A percentile compares a stretch with the other conserved stretches of the same genome.
Evolutionary conservation across 2,329 filamentous ascomycete species (phyloP).

Genomic region (Xylariomycetidae sp.): DNA sequence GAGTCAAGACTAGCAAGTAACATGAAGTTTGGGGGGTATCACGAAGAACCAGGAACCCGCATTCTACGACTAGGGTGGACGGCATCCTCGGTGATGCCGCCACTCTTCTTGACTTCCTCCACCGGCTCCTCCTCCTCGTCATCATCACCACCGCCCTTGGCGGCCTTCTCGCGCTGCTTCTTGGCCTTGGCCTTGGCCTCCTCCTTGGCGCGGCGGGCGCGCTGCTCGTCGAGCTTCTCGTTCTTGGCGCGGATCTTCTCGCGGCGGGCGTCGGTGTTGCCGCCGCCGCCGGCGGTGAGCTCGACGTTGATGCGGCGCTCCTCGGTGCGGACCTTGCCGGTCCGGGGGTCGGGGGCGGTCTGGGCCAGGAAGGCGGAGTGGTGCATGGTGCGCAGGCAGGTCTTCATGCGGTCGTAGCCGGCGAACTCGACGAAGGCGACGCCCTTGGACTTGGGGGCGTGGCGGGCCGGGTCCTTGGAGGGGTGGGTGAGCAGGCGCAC

Average conservation of each 20-base stretch:
- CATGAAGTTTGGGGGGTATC: constrained; percentile 5
- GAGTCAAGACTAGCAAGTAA: no score
- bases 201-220: constrained; percentile 39
- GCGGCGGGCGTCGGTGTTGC: constrained; percentile 64
- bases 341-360: neutral
- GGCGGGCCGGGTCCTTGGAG: neutral
- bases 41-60: constrained; percentile 12
- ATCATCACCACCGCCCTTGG: neutral
- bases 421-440: constrained; percentile 88
- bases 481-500: constrained; percentile 56
- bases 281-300: constrained; percentile 84
- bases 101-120: constrained; percentile 24
- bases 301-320: constrained; percentile 85
- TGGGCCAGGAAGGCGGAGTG: constrained; percentile 60
- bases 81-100: constrained; percentile 14
- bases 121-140: constrained; percentile 17
- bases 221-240: constrained; percentile 68
- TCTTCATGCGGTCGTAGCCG: constrained; percentile 83
- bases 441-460: constrained; percentile 59
- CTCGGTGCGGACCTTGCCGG: constrained; percentile 5
- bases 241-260: constrained; percentile 84
- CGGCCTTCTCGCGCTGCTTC: constrained; percentile 18
- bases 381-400: constrained; percentile 84
- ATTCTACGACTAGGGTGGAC: constrained; percentile 49
- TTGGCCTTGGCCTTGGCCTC: constrained; percentile 36